Conservation (phyloP, 192 early-diverging fungal species). For the Thoreauomyces humboldtii region DNA sequence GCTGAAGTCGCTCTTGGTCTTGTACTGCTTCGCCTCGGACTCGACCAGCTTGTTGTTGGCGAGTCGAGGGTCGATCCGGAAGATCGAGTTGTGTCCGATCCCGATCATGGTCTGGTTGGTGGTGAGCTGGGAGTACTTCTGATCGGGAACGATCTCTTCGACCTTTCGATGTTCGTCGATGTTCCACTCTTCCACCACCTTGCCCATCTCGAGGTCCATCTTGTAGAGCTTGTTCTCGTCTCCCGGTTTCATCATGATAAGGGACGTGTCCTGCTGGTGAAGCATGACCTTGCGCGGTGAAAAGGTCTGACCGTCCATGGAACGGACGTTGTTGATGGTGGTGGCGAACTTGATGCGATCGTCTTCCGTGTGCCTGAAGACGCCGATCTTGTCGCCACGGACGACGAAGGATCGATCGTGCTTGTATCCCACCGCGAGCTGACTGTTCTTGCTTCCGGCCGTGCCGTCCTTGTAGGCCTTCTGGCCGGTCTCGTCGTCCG, state of each 20-base stretch:
- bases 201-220: constrained; percentile 89
- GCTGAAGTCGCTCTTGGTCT: constrained; percentile 65
- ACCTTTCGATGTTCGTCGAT: constrained; percentile 73
- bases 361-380: constrained; percentile 72
- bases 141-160: constrained; percentile 64
- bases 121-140: constrained; percentile 79
- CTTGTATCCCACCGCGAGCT: constrained; percentile 81
- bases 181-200: constrained; percentile 93
- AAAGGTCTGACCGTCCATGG: constrained; percentile 58
- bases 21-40: constrained; percentile 67
- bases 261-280: constrained; percentile 78
- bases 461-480: constrained; percentile 1
- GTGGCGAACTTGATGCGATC: constrained; percentile 75
- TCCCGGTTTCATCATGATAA: constrained; percentile 73
- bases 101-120: constrained; percentile 76
- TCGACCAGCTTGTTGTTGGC: constrained; percentile 70
- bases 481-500: constrained; percentile 41
- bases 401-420: constrained; percentile 87
- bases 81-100: constrained; percentile 77
- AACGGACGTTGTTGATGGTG: constrained; percentile 73
- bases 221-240: constrained; percentile 73
- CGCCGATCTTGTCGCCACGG: constrained; percentile 85
- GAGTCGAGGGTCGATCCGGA: constrained; percentile 85
- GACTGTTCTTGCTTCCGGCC: constrained; percentile 60
- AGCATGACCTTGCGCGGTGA: constrained; percentile 78